A percentile compares a stretch with the other conserved stretches of the same genome.
Evolutionary conservation across 139 green algal genomes (phyloP).

Genomic region (Tetratostichococcus sp.): DNA sequence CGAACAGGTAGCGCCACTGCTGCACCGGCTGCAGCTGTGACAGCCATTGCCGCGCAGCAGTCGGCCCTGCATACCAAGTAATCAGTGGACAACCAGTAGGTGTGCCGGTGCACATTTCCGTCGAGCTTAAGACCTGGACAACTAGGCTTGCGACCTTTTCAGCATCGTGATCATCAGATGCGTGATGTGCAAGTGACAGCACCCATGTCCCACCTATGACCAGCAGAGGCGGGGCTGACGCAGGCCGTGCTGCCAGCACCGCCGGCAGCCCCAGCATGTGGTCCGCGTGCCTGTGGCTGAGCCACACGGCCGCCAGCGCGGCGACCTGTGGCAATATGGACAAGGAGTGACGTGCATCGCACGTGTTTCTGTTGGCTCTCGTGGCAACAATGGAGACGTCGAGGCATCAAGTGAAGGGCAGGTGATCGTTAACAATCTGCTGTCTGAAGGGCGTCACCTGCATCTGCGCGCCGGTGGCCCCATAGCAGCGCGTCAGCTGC

Average conservation of each 20-base stretch:
- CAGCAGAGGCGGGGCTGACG: constrained; percentile 38
- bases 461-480: constrained; percentile 13
- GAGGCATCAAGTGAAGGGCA: too few relatives aligned
- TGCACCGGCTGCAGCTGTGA: constrained; percentile 9
- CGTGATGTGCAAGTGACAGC: too few relatives aligned
- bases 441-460: constrained; percentile 39
- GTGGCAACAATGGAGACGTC: too few relatives aligned
- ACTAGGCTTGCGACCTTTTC: too few relatives aligned
- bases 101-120: too few relatives aligned
- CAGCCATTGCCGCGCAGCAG: constrained; percentile 50
- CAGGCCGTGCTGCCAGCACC: constrained; percentile 41
- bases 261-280: constrained; percentile 58
- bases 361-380: too few relatives aligned
- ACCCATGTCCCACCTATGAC: constrained; percentile 15
- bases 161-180: too few relatives aligned
- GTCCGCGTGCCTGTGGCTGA: constrained; percentile 84
- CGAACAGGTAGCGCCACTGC: constrained; percentile 42
- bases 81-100: too few relatives aligned
- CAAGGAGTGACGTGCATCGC: too few relatives aligned
- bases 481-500: constrained; percentile 42
- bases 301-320: constrained; percentile 67
- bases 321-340: too few relatives aligned
- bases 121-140: too few relatives aligned
- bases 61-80: constrained; percentile 41
- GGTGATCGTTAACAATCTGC: too few relatives aligned